These are phyloP conservation scores for Suillus occidentalis DNA, from an alignment of 768 basidiomycete species.

Conservation along the genomic window DNA sequence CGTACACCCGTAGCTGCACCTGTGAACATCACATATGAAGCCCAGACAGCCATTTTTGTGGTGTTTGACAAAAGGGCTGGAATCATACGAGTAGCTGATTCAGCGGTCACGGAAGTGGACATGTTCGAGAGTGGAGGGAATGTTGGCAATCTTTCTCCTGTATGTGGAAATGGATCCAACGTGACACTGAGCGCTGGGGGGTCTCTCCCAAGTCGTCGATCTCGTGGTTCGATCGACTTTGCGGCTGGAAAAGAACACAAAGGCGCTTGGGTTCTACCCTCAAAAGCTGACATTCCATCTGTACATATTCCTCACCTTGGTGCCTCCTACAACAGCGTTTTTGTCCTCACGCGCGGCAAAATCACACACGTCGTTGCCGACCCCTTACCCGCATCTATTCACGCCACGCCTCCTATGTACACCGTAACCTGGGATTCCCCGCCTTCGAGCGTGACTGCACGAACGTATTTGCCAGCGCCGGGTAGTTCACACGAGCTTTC, in stretches of 20 bases:
- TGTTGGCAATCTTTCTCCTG: conserved; percentile 4
- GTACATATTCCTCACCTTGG: conserved; percentile 18
- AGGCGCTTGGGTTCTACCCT: conserved; percentile 28
- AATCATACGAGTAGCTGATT: conserved; percentile 78
- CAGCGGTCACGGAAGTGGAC: conserved; percentile 78
- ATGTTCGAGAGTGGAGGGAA: conserved; percentile 41
- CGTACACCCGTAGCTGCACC: conserved; percentile 32
- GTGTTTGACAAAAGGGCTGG: conserved; percentile 86
- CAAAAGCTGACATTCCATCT: conserved; percentile 25
- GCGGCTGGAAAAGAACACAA: conserved; percentile 39
- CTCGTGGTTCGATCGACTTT: conserved; percentile 45
- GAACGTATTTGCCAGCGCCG: conserved; percentile 43
- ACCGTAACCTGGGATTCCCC: conserved; percentile 56
- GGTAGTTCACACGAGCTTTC: conserved; percentile 18
- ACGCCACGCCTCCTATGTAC: conserved; percentile 50
- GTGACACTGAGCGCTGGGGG: conserved; percentile 21
- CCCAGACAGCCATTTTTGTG: conserved; percentile 78
- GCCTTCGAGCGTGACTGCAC: conserved; percentile 54
- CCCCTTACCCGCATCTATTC: conserved; percentile 59
- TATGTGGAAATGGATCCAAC: conserved; percentile 22
- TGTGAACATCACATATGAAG: conserved; percentile 52
- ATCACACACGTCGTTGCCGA: conserved; percentile 66
- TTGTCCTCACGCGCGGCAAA: conserved; percentile 69
- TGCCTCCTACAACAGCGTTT: conserved; percentile 42
- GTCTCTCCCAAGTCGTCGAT: conserved; percentile 32